A percentile compares a stretch with the other conserved stretches of the same genome.
Evolutionary conservation across 2,329 filamentous ascomycete species (phyloP).

Genomic region (Drechslerella stenobrocha): DNA sequence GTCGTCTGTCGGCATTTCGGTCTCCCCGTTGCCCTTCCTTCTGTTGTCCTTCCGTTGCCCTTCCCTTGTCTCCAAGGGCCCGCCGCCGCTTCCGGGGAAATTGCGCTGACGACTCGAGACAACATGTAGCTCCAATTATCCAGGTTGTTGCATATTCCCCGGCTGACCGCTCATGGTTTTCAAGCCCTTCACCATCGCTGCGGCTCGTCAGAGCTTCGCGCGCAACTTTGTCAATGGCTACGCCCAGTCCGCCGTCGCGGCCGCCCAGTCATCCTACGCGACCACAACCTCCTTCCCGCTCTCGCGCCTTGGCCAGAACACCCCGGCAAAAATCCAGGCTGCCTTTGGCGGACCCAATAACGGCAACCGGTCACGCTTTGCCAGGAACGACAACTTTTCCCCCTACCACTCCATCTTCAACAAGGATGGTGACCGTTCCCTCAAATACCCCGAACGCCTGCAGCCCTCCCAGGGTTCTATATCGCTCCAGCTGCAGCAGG

Average conservation of each 20-base stretch:
- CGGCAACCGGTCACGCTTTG: constrained; percentile 54
- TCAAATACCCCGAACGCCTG: constrained; percentile 41
- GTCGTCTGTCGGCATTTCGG: background rate
- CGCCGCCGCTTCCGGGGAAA: no score
- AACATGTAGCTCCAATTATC: constrained; percentile 27
- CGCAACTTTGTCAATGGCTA: constrained; percentile 98
- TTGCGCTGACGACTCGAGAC: constrained; percentile 1
- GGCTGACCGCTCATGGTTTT: constrained; percentile 57
- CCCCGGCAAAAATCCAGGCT: constrained; percentile 61
- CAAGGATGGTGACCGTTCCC: constrained; percentile 48
- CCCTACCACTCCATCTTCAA: constrained; percentile 49
- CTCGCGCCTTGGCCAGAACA: constrained; percentile 63
- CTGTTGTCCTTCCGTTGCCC: background rate
- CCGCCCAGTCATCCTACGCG: constrained; percentile 81
- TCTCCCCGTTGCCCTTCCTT: background rate
- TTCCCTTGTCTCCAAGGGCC: no score
- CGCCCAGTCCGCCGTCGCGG: constrained; percentile 95
- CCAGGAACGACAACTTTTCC: constrained; percentile 26
- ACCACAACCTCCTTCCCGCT: constrained; percentile 68
- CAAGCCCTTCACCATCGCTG: constrained; percentile 68
- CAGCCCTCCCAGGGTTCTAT: constrained; percentile 31
- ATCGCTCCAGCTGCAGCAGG: constrained; percentile 42
- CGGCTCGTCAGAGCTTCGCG: constrained; percentile 95
- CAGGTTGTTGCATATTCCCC: constrained; percentile 30
- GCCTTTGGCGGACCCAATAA: constrained; percentile 58